Base-by-base conservation (phyloP, 2,329 filamentous ascomycete genomes). In the Aspergillus sp. region DNA sequence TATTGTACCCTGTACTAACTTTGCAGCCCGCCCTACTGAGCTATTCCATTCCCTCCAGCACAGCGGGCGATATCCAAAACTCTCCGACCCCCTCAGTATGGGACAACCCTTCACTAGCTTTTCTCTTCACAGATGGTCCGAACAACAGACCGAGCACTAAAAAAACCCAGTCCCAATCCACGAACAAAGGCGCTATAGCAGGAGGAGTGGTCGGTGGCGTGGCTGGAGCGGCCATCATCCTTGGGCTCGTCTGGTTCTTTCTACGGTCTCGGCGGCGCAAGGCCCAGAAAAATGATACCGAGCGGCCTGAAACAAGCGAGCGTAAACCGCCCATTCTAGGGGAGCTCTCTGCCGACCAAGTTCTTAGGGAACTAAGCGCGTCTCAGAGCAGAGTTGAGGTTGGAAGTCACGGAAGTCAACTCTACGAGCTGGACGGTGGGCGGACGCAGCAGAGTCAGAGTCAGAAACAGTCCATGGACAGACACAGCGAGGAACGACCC, bases 171-270 rank as follows among this genome's bases (percentile, higher is more conserved):
- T 11, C 9, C 20, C n/a, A 20, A 2, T 13, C 39, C 2, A 22
- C 47, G 4, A 53, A 57, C 18, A 49, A 26, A 26, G 62, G 55
- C 20, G 53, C 60, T 4, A 61, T 62, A 8, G 50, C 18, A 0
- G 60, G 62, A n/a, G 60, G 60, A 3, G 53, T 56, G 8, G 58
- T 59, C 6, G 62, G 62, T 17, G 58, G 60, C 8, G 51, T 62
- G 5, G 57, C 32, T n/a, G 58, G 60, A 4, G 38, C 48, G 3
- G 57, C 51, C 17, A 26, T 61, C 3, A 56, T 62, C 24, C 7
- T 15, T 12, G 38, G 5, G 18, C 18, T 22, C 5, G 20, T 36
- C 32, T 50, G 48, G 48, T 32, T 50, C 6, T 42, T 32, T 5
- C 18, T 36, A 36, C 48, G 24, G 15, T 13, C 18, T 24, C 7